Evolutionary conservation across 257 asterid species (phyloP), one percentile per base, ranked within the genome.

Genomic region (Thymus quinquecostatus): DNA sequence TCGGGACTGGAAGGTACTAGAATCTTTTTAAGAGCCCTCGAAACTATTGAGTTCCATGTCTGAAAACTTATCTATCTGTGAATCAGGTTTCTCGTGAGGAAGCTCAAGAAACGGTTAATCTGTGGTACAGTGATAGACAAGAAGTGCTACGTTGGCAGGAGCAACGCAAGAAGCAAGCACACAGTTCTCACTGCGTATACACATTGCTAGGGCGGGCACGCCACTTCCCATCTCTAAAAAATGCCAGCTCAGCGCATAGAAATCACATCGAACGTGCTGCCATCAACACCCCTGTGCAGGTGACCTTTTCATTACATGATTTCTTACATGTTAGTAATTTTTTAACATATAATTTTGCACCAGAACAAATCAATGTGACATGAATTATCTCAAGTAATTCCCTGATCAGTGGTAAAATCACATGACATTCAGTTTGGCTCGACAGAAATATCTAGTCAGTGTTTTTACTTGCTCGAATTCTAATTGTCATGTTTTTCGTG

Each of bases 261-360:
- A 77, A 80, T 73, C 99, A 95, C 84, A 92, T 95, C 44, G 99
- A 95, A 48, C 86, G 99, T 45, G 98, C 99, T 77, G 99, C 97
- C 77, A 94, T 91, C 78, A 94, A 94, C 82, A 89, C 98, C 51
- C 98, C 98, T 4, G 98, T 94, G 60, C 97, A 92, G 98, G 98
- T 92, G 47, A 64, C 60, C 61, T 63, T 67, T 51, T 8, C 30
- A 27, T 10, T 40, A 38, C 41, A 38, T 7, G 41, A 4, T 7
- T 38, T 38, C 8, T 38, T 36, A 5, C 40, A 36, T 5, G 2
- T 36, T 36, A 2, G 0, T 36, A 0, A 2, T 36, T 38, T 38
- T 38, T 4, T 38, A 38, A 38, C 41, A 38, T 38, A 38, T 4
- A 38, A 4, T 38, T 5, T 38, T 38, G 41, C 41, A 1, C 41